A percentile compares a stretch with the other conserved stretches of the same genome.
phyloP scores from a whole-genome alignment of 2,329 filamentous ascomycete species.

The Fusarium sp. region DNA sequence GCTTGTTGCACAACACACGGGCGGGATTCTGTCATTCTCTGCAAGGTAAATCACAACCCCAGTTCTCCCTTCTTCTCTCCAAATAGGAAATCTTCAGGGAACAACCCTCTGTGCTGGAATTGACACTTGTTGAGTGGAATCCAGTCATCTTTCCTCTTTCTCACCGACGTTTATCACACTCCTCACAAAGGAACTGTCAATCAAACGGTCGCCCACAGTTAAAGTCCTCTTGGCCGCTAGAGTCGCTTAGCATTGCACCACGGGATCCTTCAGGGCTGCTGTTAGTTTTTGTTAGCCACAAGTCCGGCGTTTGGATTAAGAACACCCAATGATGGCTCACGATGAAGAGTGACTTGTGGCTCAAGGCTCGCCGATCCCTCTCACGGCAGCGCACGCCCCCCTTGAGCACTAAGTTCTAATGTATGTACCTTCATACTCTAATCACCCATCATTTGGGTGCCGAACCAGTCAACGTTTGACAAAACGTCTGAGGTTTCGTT shows the following conservation, averaged over 20 bases:
- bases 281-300: slow-evolving; percentile 7
- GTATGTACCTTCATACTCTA: not conserved
- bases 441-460: slow-evolving; percentile 5
- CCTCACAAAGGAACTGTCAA: not conserved
- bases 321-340: slow-evolving; percentile 27
- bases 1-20: slow-evolving; percentile 24
- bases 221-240: slow-evolving; percentile 13
- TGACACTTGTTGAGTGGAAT: slow-evolving; percentile 3
- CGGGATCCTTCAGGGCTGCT: slow-evolving; percentile 12
- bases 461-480: slow-evolving; percentile 34
- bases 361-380: slow-evolving; percentile 43
- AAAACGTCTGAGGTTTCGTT: slow-evolving; percentile 1
- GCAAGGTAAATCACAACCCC: slow-evolving; percentile 12
- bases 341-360: slow-evolving; percentile 47
- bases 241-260: slow-evolving; percentile 27
- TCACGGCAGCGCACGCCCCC: slow-evolving; percentile 38
- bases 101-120: not conserved
- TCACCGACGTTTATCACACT: slow-evolving; percentile 30
- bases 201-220: slow-evolving; percentile 15
- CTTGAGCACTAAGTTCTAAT: not conserved
- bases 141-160: slow-evolving; percentile 3
- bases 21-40: slow-evolving; percentile 10
- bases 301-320: slow-evolving; percentile 11
- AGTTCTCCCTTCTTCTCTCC: not conserved
- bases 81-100: not conserved